Evolutionary conservation across 768 basidiomycete species (phyloP).

Genomic region (Tricholoma saponaceum): DNA sequence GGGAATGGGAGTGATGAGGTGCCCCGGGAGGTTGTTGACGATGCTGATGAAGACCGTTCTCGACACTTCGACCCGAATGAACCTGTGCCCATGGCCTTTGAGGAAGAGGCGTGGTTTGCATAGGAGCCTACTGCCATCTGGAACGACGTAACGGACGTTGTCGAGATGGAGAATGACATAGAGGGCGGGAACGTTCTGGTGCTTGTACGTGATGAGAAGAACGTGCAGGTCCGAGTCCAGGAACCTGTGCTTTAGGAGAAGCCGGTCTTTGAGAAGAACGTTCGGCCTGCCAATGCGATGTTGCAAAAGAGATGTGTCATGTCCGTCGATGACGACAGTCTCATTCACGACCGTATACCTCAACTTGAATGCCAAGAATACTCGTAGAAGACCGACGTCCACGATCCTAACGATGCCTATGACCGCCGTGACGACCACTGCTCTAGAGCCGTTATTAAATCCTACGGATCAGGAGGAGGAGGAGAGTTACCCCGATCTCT

Average conservation of each 20-base stretch:
- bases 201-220: background rate
- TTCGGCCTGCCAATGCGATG: background rate
- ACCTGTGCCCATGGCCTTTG: constrained; percentile 2
- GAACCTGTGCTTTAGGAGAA: background rate
- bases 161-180: background rate
- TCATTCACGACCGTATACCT: background rate
- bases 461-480: background rate
- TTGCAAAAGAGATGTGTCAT: background rate
- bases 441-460: background rate
- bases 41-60: background rate
- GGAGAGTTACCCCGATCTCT: constrained; percentile 33
- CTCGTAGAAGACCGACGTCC: background rate
- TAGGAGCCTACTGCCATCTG: constrained; percentile 14
- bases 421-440: background rate
- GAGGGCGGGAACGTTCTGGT: background rate
- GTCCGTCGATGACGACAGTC: background rate
- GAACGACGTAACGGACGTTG: constrained; percentile 1
- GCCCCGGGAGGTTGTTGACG: background rate
- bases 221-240: background rate
- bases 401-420: constrained; percentile 13
- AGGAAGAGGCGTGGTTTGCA: constrained; percentile 11
- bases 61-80: background rate
- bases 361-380: background rate
- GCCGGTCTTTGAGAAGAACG: background rate
- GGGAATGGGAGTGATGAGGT: background rate